Base-by-base conservation (phyloP, 2,329 filamentous ascomycete species). In the Claviceps capensis region DNA sequence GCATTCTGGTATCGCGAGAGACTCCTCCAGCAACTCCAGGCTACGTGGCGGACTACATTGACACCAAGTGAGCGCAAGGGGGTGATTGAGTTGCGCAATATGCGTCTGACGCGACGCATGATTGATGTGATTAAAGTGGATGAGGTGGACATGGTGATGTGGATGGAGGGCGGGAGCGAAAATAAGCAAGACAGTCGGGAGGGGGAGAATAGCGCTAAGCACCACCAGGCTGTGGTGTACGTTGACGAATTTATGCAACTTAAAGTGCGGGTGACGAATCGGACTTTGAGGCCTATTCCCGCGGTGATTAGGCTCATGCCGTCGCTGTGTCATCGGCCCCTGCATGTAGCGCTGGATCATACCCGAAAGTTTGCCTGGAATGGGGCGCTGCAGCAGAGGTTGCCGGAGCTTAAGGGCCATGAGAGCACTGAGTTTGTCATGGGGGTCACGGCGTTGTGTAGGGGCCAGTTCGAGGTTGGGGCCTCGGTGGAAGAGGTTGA, bases 1-100 rank as follows among this genome's bases (percentile, higher is more conserved):
- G 81, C 83, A 0, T 96, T 96, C 65, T 96, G 90, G 90, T 95
- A 88, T 65, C 81, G 89, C 16, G 86, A 95, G 65, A 82, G 81
- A 62, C 76, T 96, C 2, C 75, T 96, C 3, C 82, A 85, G 54
- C 73, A 75, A 43, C 69, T 95, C 9, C 75, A 74, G 26, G 88
- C 84, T 0, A 79, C 75, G 0, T 96, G 90, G 90, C 78, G 72
- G 52, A 80, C 79, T 0, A 71, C 59, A 1, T 71, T 72, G 1
- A 71, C 71, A 1, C 71, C 72, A 0, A 65, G 30, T 11, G 30
- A 69, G 46, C 76, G 84, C 41, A 69, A 72, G 46, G 90, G 90
- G 2, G 73, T 72, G 1, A 77, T 96, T 49, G 88, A 95, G 62
- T 70, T 95, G 4, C 82, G 89, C 43, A 81, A 80, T 37, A 78